phyloP scores from a whole-genome alignment of 1,139 yeast genomes.

The Scheffersomyces parashehatae region DNA sequence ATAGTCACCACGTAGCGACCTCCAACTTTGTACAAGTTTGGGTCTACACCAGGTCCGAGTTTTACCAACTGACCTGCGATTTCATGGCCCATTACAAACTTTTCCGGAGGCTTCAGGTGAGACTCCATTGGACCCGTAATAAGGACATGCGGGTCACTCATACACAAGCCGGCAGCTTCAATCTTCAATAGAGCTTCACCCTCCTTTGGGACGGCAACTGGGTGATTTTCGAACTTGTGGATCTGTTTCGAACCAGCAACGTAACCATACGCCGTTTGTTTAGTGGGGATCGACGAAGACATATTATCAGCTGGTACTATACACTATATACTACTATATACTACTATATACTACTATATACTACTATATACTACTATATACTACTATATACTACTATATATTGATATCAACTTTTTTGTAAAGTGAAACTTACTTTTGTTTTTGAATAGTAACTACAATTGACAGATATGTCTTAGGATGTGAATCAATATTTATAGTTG shows the following conservation, averaged over 20 bases:
- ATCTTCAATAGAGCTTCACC: constrained; percentile 45
- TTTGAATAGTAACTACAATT: too few relatives aligned
- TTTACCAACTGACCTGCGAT: constrained; percentile 50
- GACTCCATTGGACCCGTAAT: constrained; percentile 20
- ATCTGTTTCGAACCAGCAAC: constrained; percentile 15
- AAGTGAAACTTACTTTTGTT: too few relatives aligned
- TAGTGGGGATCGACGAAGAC: constrained; percentile 12
- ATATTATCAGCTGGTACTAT: too few relatives aligned
- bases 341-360: too few relatives aligned
- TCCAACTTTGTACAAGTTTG: constrained; percentile 31
- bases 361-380: too few relatives aligned
- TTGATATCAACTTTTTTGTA: too few relatives aligned
- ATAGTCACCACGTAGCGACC: constrained; percentile 39
- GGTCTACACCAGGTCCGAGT: constrained; percentile 36
- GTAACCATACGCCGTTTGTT: constrained; percentile 22
- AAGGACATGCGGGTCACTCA: constrained; percentile 50
- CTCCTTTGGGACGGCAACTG: constrained; percentile 39
- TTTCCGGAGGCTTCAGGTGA: constrained; percentile 6
- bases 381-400: too few relatives aligned
- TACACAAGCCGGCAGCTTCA: constrained; percentile 56
- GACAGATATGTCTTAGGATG: too few relatives aligned
- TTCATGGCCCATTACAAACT: constrained; percentile 58
- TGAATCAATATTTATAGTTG: too few relatives aligned
- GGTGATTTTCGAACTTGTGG: constrained; percentile 22
- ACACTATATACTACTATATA: too few relatives aligned